Conservation (phyloP, 1,284 basidiomycete genomes). For the Leccinum pachyderme region DNA sequence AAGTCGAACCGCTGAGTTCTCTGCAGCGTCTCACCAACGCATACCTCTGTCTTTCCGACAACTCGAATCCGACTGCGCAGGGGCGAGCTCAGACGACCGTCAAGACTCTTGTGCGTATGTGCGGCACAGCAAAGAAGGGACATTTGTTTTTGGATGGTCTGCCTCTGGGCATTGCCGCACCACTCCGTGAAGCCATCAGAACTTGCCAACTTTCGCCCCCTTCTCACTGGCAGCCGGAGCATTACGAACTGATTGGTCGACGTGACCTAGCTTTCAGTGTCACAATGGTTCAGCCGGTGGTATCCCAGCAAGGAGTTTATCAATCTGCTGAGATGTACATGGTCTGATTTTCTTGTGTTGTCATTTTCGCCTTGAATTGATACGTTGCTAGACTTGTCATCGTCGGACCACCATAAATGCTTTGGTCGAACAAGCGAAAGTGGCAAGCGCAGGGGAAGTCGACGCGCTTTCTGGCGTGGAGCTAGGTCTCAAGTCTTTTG, state of each 20-base stretch:
- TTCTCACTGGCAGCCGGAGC: constrained; percentile 64
- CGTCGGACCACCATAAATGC: constrained; percentile 50
- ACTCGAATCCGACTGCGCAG: constrained; percentile 45
- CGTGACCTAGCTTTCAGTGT: constrained; percentile 66
- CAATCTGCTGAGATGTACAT: constrained; percentile 40
- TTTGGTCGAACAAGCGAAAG: constrained; percentile 49
- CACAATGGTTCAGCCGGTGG: constrained; percentile 31
- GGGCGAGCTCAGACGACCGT: constrained; percentile 68
- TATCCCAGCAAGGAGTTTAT: constrained; percentile 30
- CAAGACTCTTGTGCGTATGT: constrained; percentile 53
- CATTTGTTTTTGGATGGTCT: constrained; percentile 46
- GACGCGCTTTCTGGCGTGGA: constrained; percentile 67
- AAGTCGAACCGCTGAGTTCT: constrained; percentile 50
- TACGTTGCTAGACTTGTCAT: constrained; percentile 33
- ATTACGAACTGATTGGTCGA: constrained; percentile 77
- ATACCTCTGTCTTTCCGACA: constrained; percentile 59
- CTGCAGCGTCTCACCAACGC: constrained; percentile 50
- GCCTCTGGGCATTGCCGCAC: constrained; percentile 76
- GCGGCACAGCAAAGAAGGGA: constrained; percentile 43
- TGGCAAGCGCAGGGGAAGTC: constrained; percentile 51
- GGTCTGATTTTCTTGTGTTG: constrained; percentile 37
- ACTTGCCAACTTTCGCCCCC: constrained; percentile 80
- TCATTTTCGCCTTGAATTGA: constrained; percentile 18
- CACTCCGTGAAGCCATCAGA: constrained; percentile 79
- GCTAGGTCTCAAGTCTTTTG: constrained; percentile 68